Percentiles rank a stretch among this genome's conserved stretches.
phyloP scores from a whole-genome alignment of 495 filamentous ascomycete genomes.

The Penicillium argentinense region DNA sequence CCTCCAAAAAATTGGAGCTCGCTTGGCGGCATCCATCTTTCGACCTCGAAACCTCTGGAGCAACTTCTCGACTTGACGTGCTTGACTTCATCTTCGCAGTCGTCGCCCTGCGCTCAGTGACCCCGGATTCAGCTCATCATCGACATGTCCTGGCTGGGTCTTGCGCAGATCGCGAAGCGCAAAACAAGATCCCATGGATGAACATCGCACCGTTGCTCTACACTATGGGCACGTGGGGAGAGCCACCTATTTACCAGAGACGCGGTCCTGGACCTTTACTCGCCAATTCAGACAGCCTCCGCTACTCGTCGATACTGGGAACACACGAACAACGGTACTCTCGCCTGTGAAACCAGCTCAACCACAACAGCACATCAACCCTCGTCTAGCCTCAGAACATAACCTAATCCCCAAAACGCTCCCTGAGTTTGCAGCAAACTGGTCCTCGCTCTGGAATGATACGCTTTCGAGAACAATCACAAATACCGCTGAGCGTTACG shows the following conservation, averaged over 20 bases:
- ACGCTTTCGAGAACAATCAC: slow-evolving; percentile 31
- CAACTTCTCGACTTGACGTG: too few relatives aligned
- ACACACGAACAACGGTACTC: slow-evolving; percentile 29
- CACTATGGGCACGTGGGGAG: slow-evolving; percentile 67
- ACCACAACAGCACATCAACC: slow-evolving; percentile 12
- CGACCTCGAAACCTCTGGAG: neutral
- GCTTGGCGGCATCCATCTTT: neutral
- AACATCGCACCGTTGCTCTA: slow-evolving; percentile 51
- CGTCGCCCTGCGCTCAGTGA: neutral
- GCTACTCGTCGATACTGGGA: slow-evolving; percentile 33
- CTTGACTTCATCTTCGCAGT: neutral
- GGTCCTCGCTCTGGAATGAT: slow-evolving; percentile 31
- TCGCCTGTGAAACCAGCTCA: slow-evolving; percentile 19
- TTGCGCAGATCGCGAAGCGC: slow-evolving; percentile 31
- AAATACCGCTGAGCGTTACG: slow-evolving; percentile 28
- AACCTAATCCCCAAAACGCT: slow-evolving; percentile 27
- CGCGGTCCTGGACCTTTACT: slow-evolving; percentile 57
- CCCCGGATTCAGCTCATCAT: slow-evolving; percentile 14
- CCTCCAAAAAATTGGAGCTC: slow-evolving; percentile 14
- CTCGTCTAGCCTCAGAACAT: slow-evolving; percentile 10
- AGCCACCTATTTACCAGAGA: slow-evolving; percentile 52
- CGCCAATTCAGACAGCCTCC: slow-evolving; percentile 31
- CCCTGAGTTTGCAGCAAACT: slow-evolving; percentile 41
- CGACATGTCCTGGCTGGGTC: slow-evolving; percentile 38
- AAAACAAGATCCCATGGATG: slow-evolving; percentile 61